phyloP scores from a whole-genome alignment of 2,329 filamentous ascomycete species.

The Epichloe coenophiala region DNA sequence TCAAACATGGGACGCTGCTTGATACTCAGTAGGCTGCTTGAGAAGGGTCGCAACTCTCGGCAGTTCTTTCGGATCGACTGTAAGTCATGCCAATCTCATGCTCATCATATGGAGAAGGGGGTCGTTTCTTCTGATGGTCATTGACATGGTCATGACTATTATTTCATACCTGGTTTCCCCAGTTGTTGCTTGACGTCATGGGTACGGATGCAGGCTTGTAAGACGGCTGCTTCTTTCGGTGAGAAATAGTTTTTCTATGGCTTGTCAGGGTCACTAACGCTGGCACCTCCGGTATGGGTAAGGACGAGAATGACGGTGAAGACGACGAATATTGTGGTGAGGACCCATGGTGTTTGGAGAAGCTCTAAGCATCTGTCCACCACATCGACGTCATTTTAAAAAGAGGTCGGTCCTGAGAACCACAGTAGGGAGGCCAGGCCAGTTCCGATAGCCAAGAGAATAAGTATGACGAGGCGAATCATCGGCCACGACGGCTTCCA shows the following conservation, averaged over 20 bases:
- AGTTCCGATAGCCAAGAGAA: conserved; percentile 17
- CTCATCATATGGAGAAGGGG: neutral
- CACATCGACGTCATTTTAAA: too few relatives aligned
- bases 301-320: too few relatives aligned
- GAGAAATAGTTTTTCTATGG: conserved; percentile 4
- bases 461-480: conserved; percentile 16
- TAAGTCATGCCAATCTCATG: neutral
- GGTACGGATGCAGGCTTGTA: conserved; percentile 7
- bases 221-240: conserved; percentile 3
- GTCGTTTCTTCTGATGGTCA: neutral
- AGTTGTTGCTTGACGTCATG: conserved; percentile 1
- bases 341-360: too few relatives aligned
- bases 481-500: conserved; percentile 18
- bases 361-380: too few relatives aligned
- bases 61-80: neutral
- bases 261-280: neutral
- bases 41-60: conserved; percentile 5
- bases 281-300: too few relatives aligned
- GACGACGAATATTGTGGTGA: too few relatives aligned
- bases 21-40: conserved; percentile 1
- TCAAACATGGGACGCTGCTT: neutral
- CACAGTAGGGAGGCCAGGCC: conserved; percentile 8
- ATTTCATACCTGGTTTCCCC: neutral
- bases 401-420: too few relatives aligned
- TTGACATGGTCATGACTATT: neutral